Evolutionary conservation across 2,329 filamentous ascomycete species (phyloP).

Genomic region (Penicillium sp.): DNA sequence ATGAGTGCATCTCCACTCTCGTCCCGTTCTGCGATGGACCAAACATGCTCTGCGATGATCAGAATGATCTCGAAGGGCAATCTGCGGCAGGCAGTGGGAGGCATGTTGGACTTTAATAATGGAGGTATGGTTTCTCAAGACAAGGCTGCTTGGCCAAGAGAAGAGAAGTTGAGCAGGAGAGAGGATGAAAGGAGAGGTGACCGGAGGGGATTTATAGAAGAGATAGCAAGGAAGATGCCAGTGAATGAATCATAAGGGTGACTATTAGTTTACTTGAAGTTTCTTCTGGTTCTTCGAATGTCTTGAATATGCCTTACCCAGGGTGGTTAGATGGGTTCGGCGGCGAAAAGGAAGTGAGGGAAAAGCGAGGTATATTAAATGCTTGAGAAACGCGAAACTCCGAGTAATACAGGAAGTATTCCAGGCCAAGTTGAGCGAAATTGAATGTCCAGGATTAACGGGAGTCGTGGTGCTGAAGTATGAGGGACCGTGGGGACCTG

Average conservation of each 20-base stretch:
- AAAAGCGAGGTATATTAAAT: not conserved
- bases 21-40: not conserved
- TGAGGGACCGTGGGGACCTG: not conserved
- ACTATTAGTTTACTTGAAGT: not conserved
- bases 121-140: too few relatives aligned
- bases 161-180: not conserved
- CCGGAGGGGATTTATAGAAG: not conserved
- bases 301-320: not conserved
- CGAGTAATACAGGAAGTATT: not conserved
- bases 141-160: too few relatives aligned
- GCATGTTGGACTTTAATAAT: not conserved
- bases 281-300: not conserved
- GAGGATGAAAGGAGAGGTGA: not conserved
- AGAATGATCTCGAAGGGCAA: conserved; percentile 2
- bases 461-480: not conserved
- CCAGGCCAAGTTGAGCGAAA: not conserved
- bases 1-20: not conserved
- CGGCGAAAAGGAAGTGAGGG: not conserved
- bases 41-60: not conserved
- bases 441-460: not conserved
- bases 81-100: not conserved
- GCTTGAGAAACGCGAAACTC: not conserved
- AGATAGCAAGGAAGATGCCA: not conserved
- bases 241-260: not conserved
- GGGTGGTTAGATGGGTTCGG: not conserved